Evolutionary conservation across 2,329 filamentous ascomycete species (phyloP).

Genomic region (Arachnomyces sp.): DNA sequence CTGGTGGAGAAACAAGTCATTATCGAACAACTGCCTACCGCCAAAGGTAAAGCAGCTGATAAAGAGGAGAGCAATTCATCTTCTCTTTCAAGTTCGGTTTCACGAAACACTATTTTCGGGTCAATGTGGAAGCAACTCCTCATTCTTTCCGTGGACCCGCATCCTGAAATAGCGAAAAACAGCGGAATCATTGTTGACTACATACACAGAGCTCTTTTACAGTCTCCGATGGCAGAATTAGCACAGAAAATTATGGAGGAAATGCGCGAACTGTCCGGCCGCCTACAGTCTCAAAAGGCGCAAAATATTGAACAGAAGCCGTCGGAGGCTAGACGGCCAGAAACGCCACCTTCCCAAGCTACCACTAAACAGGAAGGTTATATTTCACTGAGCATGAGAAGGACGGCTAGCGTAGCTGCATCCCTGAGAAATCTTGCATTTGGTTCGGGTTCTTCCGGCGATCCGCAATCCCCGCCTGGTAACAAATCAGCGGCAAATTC

Average conservation of each 20-base stretch:
- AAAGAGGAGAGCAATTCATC: slow-evolving; percentile 9
- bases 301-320: slow-evolving; percentile 23
- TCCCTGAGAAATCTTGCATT: slow-evolving; percentile 56
- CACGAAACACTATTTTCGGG: slow-evolving; percentile 84
- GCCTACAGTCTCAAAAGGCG: slow-evolving; percentile 30
- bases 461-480: slow-evolving; percentile 19
- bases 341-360: slow-evolving; percentile 42
- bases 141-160: slow-evolving; percentile 85
- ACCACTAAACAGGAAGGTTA: slow-evolving; percentile 53
- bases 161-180: slow-evolving; percentile 83
- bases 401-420: slow-evolving; percentile 58
- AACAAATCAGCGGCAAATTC: slow-evolving; percentile 19
- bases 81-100: slow-evolving; percentile 48
- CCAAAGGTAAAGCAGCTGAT: slow-evolving; percentile 20
- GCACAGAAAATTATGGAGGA: slow-evolving; percentile 70
- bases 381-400: slow-evolving; percentile 51
- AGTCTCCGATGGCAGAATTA: slow-evolving; percentile 65
- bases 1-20: slow-evolving; percentile 71
- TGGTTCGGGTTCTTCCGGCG: slow-evolving; percentile 36
- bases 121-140: slow-evolving; percentile 91
- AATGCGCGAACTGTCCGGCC: slow-evolving; percentile 29
- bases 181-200: slow-evolving; percentile 81
- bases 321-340: slow-evolving; percentile 29
- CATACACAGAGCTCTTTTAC: slow-evolving; percentile 68
- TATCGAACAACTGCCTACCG: slow-evolving; percentile 42